Base-by-base conservation (phyloP, 1,139 yeast genomes). In the Protomyces arabidopsidicola region DNA sequence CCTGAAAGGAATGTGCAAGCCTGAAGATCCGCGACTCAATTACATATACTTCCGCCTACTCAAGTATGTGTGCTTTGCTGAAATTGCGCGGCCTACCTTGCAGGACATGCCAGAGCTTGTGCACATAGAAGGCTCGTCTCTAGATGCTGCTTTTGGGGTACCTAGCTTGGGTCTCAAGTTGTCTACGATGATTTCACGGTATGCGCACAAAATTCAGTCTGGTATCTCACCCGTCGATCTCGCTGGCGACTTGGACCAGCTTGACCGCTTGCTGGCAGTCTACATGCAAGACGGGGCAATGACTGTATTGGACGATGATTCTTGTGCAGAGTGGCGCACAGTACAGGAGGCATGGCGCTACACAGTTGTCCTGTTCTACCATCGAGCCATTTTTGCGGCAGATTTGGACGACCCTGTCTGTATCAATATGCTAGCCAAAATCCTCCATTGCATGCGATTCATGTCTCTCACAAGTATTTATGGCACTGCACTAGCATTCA, bases 11-110 rank as follows among this genome's bases (percentile, higher is more conserved):
- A 5, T 42, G 24, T 4, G 2, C 8, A n/a, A 20, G 22, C 48
- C 48, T 16, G 20, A n/a, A 42, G 48, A 42, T n/a, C 24, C 48
- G 12, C 48, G 48, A 10, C 24, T 42, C 14, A 52, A 52, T 20
- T 58, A 58, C 34, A 22, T 52, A 9, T 58, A 58, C 38, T n/a
- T 36, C 31, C 51, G 62, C 3, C 34, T 58, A 42, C 56, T 58
- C 39, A 58, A 58, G 45, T 58, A 58, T 22, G 27, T 52, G 16
- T 58, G 62, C 31, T 58, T 58, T 18, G 56, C 56, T 9, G 62
- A 58, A 31, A 39, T 58, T 6, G 55, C 62, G 8, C 55, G 38
- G n/a, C 62, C 62, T n/a, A 39, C 56, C 12, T 18, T n/a, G 34
- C n/a, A 18, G 5, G 53, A 39, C 16, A 39, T 58, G 38, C 48